Evolutionary conservation across 257 asterid genomes (phyloP), one percentile per base, ranked within the genome.

Genomic region (Salvia rosmarinus): DNA sequence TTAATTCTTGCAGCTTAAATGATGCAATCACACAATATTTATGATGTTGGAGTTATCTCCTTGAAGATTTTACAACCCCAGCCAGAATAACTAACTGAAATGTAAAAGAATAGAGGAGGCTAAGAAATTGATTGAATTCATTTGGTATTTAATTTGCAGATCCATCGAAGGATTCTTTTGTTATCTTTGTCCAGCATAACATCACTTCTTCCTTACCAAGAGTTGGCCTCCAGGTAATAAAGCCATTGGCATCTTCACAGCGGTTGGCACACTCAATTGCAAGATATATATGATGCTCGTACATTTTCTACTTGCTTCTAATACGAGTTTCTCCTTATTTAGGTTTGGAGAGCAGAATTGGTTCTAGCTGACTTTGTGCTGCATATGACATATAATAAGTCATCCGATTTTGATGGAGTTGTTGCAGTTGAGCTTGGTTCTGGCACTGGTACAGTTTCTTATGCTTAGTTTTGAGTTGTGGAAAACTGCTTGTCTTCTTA

Each of bases 291-390:
- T 61, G 61, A 9, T 67, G 66, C 60, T 73, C 17, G 30, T 50
- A 28, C 58, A 43, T 11, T 64, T 43, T 50, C 30, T 6, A 46
- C 40, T 21, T 37, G 64, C 68, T 65, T 47, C 47, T 67, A 50
- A 28, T 39, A 16, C 16, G 12, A 16, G 34, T 16, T 73, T 57
- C 67, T 71, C 64, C 62, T 59, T 37, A 28, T 59, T 64, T 77
- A 94, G 96, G 88, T 94, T 21, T 94, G 99, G 99, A 86, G 83
- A 79, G 99, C 98, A 72, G 98, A 91, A 80, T 73, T 94, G 75
- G 85, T 85, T 14, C 82, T 94, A 49, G 95, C 99, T 73, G 98
- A 94, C 79, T 88, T 94, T 75, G 88, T 91, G 84, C 82, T 89
- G 80, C 96, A 91, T 76, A 79, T 64, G 83, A 84, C 86, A 83